These are phyloP conservation scores for Tolypocladium amazonense DNA, from an alignment of 2,329 filamentous ascomycete species.

Conservation along the genomic window DNA sequence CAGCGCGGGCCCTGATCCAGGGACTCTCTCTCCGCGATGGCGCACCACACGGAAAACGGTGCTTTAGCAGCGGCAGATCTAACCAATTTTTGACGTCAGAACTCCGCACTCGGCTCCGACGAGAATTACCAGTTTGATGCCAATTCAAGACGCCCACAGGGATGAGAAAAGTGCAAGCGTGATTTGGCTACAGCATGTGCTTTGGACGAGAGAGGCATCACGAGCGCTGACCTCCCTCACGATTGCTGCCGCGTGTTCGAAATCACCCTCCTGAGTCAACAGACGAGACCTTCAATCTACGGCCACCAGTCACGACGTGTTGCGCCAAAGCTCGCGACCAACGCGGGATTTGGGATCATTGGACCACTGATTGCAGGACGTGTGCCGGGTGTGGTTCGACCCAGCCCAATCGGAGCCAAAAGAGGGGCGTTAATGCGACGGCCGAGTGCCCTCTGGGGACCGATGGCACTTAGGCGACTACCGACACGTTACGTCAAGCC, in stretches of 20 bases:
- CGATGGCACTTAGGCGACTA: slow-evolving; percentile 1
- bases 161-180: not conserved
- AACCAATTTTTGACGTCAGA: not conserved
- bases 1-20: not conserved
- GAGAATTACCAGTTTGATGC: not conserved
- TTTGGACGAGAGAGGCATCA: not conserved
- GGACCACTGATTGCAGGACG: not conserved
- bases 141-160: not conserved
- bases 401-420: not conserved
- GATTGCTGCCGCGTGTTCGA: not conserved
- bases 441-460: not conserved
- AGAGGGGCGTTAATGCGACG: slow-evolving; percentile 1
- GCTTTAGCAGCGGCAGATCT: not conserved
- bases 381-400: not conserved
- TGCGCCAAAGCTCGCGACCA: not conserved
- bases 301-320: not conserved
- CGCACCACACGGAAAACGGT: not conserved
- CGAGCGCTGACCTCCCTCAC: not conserved
- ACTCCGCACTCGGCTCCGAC: not conserved
- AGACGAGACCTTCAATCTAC: not conserved
- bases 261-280: not conserved
- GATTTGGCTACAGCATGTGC: not conserved
- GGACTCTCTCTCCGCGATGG: not conserved
- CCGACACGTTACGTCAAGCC: slow-evolving; percentile 7
- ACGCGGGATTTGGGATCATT: not conserved